Conservation (phyloP, 352 stramenopile species). For the Globisporangium paroecandrum region DNA sequence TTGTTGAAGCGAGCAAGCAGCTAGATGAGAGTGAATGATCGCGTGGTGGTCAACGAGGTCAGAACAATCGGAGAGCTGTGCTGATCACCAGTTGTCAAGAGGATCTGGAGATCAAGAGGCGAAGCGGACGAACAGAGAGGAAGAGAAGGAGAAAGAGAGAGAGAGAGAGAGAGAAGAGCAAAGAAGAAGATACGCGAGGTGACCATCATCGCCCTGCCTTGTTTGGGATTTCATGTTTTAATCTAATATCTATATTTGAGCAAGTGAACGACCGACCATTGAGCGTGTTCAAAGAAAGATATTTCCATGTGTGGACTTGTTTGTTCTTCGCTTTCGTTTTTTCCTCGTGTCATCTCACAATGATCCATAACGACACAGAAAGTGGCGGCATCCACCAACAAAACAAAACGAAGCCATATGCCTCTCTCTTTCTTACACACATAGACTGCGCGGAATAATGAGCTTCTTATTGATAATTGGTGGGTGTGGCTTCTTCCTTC, state of each 20-base stretch:
- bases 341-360: background rate
- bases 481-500: background rate
- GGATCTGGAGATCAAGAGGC: conserved; percentile 16
- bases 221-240: conserved; percentile 34
- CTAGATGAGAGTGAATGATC: background rate
- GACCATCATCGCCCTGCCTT: background rate
- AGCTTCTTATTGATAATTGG: conserved; percentile 3
- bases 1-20: background rate
- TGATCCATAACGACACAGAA: background rate
- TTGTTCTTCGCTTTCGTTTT: background rate
- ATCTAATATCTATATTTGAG: conserved; percentile 57
- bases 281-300: conserved; percentile 8
- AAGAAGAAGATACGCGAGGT: conserved; percentile 4
- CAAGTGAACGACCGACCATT: conserved; percentile 1
- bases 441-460: conserved; percentile 1
- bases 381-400: background rate
- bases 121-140: conserved; percentile 20
- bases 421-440: no score
- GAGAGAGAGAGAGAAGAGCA: conserved; percentile 22
- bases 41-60: conserved; percentile 1
- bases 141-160: conserved; percentile 15
- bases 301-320: background rate
- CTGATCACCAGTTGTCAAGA: background rate
- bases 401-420: background rate
- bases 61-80: background rate